Conservation (phyloP, 2,329 filamentous ascomycete species). For the Aspergillus luchuensis region DNA sequence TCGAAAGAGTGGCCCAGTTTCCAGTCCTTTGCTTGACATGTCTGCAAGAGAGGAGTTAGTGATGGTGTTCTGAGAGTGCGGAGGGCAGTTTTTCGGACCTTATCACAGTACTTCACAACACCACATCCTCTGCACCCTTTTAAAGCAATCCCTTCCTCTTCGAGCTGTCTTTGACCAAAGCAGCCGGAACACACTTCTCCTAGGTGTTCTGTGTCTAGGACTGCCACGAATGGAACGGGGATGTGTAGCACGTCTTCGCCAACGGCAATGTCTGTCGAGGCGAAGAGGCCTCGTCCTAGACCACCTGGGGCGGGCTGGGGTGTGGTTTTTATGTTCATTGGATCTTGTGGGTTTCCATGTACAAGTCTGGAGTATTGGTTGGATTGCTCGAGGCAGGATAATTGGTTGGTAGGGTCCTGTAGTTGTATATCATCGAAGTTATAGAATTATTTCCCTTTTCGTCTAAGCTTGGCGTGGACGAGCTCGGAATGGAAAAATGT, state of each 20-base stretch:
- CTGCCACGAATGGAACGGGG: slow-evolving; percentile 55
- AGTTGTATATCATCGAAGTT: background rate
- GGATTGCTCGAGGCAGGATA: background rate
- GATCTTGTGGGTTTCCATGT: background rate
- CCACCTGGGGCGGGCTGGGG: slow-evolving; percentile 28
- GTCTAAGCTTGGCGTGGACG: background rate
- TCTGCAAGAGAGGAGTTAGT: slow-evolving; percentile 39
- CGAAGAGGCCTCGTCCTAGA: slow-evolving; percentile 59
- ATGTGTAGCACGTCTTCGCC: slow-evolving; percentile 55
- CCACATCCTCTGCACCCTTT: slow-evolving; percentile 61
- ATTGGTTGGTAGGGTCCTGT: background rate
- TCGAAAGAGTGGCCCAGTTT: slow-evolving; percentile 60
- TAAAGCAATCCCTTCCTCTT: slow-evolving; percentile 34
- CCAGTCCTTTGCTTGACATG: slow-evolving; percentile 63
- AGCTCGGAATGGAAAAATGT: background rate
- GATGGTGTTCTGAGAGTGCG: background rate
- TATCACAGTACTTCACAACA: slow-evolving; percentile 61
- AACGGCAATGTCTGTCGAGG: slow-evolving; percentile 48
- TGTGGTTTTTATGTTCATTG: slow-evolving; percentile 25
- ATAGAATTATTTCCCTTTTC: background rate
- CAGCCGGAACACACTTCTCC: slow-evolving; percentile 61
- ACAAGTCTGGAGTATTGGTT: too few relatives aligned
- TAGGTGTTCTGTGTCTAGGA: slow-evolving; percentile 56
- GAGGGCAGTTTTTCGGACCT: slow-evolving; percentile 41
- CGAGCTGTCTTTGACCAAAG: slow-evolving; percentile 45